Conservation (phyloP, 2,329 filamentous ascomycete genomes). For the Tolypocladium cylindrosporum region DNA sequence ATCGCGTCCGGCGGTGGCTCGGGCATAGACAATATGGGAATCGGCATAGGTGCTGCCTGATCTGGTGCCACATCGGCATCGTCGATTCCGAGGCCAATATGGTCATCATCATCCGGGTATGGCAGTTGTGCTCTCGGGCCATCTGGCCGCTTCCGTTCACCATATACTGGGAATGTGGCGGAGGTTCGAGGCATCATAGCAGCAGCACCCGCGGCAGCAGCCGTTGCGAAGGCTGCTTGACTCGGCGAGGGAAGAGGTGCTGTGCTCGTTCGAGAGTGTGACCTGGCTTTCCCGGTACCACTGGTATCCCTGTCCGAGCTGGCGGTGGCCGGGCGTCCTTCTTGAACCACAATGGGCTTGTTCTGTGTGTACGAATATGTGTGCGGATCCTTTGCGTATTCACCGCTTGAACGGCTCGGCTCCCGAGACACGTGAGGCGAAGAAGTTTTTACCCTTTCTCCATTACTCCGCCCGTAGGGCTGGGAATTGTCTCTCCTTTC, state of each 20-base stretch:
- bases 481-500: slow-evolving; percentile 22
- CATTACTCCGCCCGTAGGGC: slow-evolving; percentile 12
- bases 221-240: slow-evolving; percentile 7
- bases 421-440: slow-evolving; percentile 12
- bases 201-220: slow-evolving; percentile 3
- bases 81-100: slow-evolving; percentile 12
- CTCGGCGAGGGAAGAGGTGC: slow-evolving; percentile 21
- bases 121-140: slow-evolving; percentile 18
- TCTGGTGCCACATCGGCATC: neutral
- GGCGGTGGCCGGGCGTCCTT: slow-evolving; percentile 16
- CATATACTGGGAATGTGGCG: slow-evolving; percentile 19
- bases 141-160: slow-evolving; percentile 10
- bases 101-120: slow-evolving; percentile 28
- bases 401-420: slow-evolving; percentile 29
- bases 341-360: slow-evolving; percentile 25
- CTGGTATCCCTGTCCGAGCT: slow-evolving; percentile 12
- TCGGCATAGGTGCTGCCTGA: neutral
- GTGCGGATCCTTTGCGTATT: slow-evolving; percentile 20
- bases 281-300: slow-evolving; percentile 11
- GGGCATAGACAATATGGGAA: slow-evolving; percentile 14
- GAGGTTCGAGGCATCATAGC: slow-evolving; percentile 13
- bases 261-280: slow-evolving; percentile 24
- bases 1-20: slow-evolving; percentile 1
- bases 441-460: slow-evolving; percentile 9
- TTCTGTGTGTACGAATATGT: slow-evolving; percentile 18